Conservation (phyloP, 495 filamentous ascomycete genomes). For the Xylaria nigripes region DNA sequence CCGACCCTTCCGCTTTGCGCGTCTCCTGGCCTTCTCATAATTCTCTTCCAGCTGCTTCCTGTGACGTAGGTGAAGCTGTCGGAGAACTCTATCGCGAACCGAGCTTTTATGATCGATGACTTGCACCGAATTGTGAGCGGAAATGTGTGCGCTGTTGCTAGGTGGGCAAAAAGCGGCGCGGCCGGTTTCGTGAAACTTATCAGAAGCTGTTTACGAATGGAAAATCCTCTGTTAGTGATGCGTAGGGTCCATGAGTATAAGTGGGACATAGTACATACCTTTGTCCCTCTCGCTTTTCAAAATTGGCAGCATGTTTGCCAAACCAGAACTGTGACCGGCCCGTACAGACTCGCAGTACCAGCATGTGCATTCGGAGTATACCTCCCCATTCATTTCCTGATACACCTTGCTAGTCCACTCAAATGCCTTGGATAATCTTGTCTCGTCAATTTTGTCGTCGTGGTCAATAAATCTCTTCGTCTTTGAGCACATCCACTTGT, state of each 20-base stretch:
- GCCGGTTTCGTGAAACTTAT: slow-evolving; percentile 48
- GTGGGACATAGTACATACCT: slow-evolving; percentile 14
- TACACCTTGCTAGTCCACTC: slow-evolving; percentile 69
- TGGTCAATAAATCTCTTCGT: slow-evolving; percentile 62
- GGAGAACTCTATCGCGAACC: slow-evolving; percentile 45
- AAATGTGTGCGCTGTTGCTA: slow-evolving; percentile 61
- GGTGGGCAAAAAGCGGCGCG: slow-evolving; percentile 46
- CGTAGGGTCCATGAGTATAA: slow-evolving; percentile 18
- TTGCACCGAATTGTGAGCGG: slow-evolving; percentile 54
- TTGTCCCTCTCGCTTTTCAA: slow-evolving; percentile 37
- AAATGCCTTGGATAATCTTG: slow-evolving; percentile 53
- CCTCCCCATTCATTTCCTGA: slow-evolving; percentile 50
- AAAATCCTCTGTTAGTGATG: slow-evolving; percentile 19
- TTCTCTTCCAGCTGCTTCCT: slow-evolving; percentile 47
- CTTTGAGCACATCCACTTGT: slow-evolving; percentile 38
- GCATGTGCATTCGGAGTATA: slow-evolving; percentile 79
- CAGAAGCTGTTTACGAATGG: slow-evolving; percentile 33
- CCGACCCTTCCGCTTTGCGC: slow-evolving; percentile 53
- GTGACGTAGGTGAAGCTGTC: slow-evolving; percentile 40
- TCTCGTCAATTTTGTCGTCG: slow-evolving; percentile 74
- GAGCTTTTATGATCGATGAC: slow-evolving; percentile 28
- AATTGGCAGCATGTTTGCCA: slow-evolving; percentile 32
- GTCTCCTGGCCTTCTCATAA: slow-evolving; percentile 54
- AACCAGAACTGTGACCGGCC: slow-evolving; percentile 45
- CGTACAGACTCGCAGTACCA: slow-evolving; percentile 84